phyloP scores from a whole-genome alignment of 257 asterid species.

The Haberlea rhodopensis region DNA sequence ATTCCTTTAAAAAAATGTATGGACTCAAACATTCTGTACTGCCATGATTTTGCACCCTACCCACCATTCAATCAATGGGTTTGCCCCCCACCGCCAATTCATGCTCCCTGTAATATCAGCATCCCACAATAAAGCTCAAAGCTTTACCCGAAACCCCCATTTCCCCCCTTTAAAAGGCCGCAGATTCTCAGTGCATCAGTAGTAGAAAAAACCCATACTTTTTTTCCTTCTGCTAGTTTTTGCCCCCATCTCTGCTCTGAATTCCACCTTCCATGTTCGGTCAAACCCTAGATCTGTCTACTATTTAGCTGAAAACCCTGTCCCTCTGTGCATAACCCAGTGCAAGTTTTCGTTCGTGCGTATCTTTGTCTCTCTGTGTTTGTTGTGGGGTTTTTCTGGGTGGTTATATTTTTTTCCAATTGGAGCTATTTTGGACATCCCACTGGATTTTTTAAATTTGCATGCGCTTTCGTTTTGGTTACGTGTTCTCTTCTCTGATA shows the following conservation, averaged over 20 bases:
- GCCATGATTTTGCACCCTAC: no score
- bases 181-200: constrained; percentile 28
- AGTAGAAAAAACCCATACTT: constrained; percentile 32
- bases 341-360: constrained; percentile 28
- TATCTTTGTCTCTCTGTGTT: constrained; percentile 9
- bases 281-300: constrained; percentile 96
- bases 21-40: no score
- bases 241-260: constrained; percentile 28
- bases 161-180: constrained; percentile 12
- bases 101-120: constrained; percentile 57
- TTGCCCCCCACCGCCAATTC: constrained; percentile 61
- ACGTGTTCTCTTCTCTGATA: constrained; percentile 18
- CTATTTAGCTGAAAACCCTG: constrained; percentile 48
- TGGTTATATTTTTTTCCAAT: background rate
- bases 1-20: no score
- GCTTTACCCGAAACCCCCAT: constrained; percentile 3
- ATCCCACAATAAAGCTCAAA: constrained; percentile 27
- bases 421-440: constrained; percentile 13
- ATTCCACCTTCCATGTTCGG: constrained; percentile 52
- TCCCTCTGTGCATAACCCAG: constrained; percentile 24
- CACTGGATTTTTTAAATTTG: constrained; percentile 31
- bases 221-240: constrained; percentile 7
- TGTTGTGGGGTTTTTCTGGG: constrained; percentile 12
- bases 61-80: no score
- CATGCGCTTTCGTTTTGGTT: constrained; percentile 24